These are phyloP conservation scores for Penicillium argentinense DNA, from an alignment of 495 filamentous ascomycete genomes.

Conservation along the genomic window DNA sequence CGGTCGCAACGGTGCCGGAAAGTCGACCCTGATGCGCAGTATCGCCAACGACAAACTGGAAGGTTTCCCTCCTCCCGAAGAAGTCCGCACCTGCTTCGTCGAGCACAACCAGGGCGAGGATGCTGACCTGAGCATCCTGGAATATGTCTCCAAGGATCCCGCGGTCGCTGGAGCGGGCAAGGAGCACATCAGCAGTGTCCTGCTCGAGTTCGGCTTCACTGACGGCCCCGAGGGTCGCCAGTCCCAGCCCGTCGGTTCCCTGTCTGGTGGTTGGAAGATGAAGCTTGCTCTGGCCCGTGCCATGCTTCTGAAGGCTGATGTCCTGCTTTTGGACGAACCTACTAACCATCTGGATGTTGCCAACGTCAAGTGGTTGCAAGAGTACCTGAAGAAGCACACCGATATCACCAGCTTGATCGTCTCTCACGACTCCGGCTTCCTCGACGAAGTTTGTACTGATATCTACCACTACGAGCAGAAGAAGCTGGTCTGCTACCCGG, in stretches of 20 bases:
- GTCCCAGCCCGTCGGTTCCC: conserved; percentile 81
- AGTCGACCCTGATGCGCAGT: conserved; percentile 96
- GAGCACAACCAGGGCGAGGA: conserved; percentile 99
- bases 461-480: conserved; percentile 99
- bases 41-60: conserved; percentile 96
- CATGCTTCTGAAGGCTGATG: conserved; percentile 95
- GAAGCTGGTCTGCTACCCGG: conserved; percentile 92
- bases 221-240: conserved; percentile 86
- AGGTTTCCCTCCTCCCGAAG: conserved; percentile 89
- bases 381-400: conserved; percentile 91
- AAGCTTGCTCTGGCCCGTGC: conserved; percentile 95
- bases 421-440: conserved; percentile 95
- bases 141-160: conserved; percentile 85
- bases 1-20: conserved; percentile 94
- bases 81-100: conserved; percentile 94
- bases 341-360: conserved; percentile 97
- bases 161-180: conserved; percentile 68
- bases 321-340: conserved; percentile 94
- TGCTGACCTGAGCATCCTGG: conserved; percentile 90
- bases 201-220: conserved; percentile 92
- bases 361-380: conserved; percentile 93
- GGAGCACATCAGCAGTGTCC: conserved; percentile 77
- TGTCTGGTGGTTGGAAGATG: conserved; percentile 99
- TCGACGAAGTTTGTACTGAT: conserved; percentile 96
- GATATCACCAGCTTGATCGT: conserved; percentile 98